Base-by-base conservation (phyloP, 106 monocot genomes). In the Dendrobium huoshanense region DNA sequence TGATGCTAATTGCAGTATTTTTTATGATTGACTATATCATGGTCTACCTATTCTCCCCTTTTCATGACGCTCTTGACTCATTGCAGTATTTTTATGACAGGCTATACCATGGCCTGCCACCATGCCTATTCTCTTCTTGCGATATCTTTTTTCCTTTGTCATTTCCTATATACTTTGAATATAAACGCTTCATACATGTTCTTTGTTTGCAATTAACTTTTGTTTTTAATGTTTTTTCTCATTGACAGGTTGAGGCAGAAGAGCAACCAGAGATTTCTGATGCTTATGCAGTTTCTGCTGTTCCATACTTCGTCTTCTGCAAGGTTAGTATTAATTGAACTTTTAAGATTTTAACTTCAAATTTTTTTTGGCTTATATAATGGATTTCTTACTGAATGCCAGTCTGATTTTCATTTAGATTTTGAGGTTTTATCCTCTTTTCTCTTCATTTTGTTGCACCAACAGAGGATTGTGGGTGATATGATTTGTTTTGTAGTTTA, bases 261-360 rank as follows among this genome's bases (percentile, higher is more conserved):
- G 94, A 98, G 43, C 94, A 94, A 73, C 92, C 90, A 29, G 97
- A 98, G 84, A 94, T 98, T 80, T 98, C 97, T 25, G 90, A 91
- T 75, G 85, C 79, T 27, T 98, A 91, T 89, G 83, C 91, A 74
- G 87, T 98, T 87, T 86, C 97, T 77, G 89, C 90, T 72, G 97
- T 98, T 54, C 97, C 97, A 18, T 98, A 87, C 80, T 98, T 98
- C 85, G 91, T 88, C 70, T 94, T 98, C 86, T 88, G 77, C 85
- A 98, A 98, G 94, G 97, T 98, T 65, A 56, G 77, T 45, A 24
- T 43, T 74, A 41, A 41, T 43, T 9, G 44, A 5, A 33, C 43
- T 20, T 41, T 43, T 20, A 20, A 13, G 51, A 51, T 51, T 13
- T 51, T 43, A 19, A 43, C 43, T 74, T 44, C 43, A 19, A 41